Evolutionary conservation across 306 rosid species (phyloP), one percentile per base, ranked within the genome.

Genomic region (Alnus glutinosa): DNA sequence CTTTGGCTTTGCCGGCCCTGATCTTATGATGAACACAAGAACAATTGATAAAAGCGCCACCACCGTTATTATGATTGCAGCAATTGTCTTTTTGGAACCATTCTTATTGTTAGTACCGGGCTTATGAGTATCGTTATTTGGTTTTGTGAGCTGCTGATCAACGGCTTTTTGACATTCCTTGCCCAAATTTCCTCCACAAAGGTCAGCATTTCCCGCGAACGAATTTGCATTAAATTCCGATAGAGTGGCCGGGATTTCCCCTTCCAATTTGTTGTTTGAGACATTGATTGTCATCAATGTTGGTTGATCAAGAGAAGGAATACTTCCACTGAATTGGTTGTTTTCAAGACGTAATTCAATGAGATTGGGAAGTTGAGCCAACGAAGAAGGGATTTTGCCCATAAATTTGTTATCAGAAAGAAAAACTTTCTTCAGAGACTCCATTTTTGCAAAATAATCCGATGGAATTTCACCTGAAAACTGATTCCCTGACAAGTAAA

Each of bases 251-350:
- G 98, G 97, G 18, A 94, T 74, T 84, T 86, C 84, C 12, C 98
- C 98, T 63, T 88, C 97, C 68, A 94, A 81, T 32, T 85, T 79
- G 77, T 94, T 94, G 76, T 89, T 88, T n/a, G 94, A 89, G 19
- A 89, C 68, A 71, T 92, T 39, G 47, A 92, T 11, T 7, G 55
- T 23, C 10, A 1, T 15, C 89, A 91, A 75, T 2, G 78, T 18
- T 2, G 83, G 78, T 51, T 18, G 84, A 0, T 58, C 50, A 0
- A 94, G 4, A 48, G 79, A 37, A 0, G 97, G 94, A 52, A 94
- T 82, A 1, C 2, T 47, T 3, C 98, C 98, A 49, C 71, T 80
- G 67, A 94, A 92, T 55, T 87, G 85, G 46, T 94, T 94, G 37
- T 88, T 79, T 55, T 89, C 94, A 2, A 94, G 90, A 58, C 78